phyloP scores from a whole-genome alignment of 371 early-diverging fungal genomes.

The Apophysomyces sp. region DNA sequence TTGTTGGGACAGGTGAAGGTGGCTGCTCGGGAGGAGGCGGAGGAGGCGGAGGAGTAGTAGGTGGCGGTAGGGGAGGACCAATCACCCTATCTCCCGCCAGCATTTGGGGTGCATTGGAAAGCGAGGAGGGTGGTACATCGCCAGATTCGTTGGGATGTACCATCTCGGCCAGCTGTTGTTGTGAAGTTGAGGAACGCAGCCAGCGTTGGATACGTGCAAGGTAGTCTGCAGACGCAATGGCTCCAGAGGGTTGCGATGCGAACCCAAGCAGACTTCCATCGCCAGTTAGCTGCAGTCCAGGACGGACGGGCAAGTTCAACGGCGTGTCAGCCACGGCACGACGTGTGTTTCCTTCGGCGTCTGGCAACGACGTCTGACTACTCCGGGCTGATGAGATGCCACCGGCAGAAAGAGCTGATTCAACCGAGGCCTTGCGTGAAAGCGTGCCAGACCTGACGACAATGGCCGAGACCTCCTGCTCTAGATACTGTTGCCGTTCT shows the following conservation, averaged over 20 bases:
- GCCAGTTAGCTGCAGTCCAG: slow-evolving; percentile 11
- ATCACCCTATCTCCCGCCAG: not conserved
- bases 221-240: slow-evolving; percentile 35
- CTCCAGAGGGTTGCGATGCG: slow-evolving; percentile 29
- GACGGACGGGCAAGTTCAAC: slow-evolving; percentile 12
- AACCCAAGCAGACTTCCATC: slow-evolving; percentile 24
- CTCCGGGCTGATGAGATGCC: slow-evolving; percentile 32
- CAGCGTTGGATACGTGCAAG: slow-evolving; percentile 43
- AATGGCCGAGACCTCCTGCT: slow-evolving; percentile 15
- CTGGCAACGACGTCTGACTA: slow-evolving; percentile 36
- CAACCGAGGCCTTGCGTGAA: slow-evolving; percentile 39
- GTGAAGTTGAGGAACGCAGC: slow-evolving; percentile 44
- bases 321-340: slow-evolving; percentile 6
- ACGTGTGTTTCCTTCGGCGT: slow-evolving; percentile 6
- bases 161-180: slow-evolving; percentile 28
- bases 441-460: slow-evolving; percentile 11
- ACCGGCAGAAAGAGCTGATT: slow-evolving; percentile 22
- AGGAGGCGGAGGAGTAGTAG: slow-evolving; percentile 2
- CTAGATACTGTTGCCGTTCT: slow-evolving; percentile 68
- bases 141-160: not conserved
- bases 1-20: not conserved
- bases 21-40: not conserved
- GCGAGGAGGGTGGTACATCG: not conserved
- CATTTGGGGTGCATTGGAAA: not conserved
- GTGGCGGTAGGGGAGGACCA: not conserved